phyloP scores from a whole-genome alignment of 2,329 filamentous ascomycete genomes.

The Diaporthe sp. region DNA sequence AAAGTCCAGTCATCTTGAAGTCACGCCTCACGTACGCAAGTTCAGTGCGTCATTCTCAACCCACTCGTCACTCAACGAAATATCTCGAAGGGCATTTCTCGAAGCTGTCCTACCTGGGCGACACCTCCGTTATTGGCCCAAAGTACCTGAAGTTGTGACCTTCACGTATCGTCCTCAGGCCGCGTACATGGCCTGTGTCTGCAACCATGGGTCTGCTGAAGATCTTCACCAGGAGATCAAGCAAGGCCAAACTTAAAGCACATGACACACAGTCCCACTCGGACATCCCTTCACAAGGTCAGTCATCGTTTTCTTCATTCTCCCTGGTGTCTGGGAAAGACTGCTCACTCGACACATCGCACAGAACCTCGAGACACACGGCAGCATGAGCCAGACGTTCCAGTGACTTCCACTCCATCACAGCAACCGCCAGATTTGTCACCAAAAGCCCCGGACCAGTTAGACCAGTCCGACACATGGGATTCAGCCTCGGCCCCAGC shows the following conservation, averaged over 20 bases:
- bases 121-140: neutral
- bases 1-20: neutral
- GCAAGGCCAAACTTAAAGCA: slow-evolving; percentile 38
- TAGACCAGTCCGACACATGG: slow-evolving; percentile 41
- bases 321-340: neutral
- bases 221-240: slow-evolving; percentile 51
- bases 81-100: neutral
- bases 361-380: neutral
- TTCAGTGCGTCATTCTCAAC: neutral
- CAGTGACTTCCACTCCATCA: neutral
- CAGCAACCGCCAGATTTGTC: slow-evolving; percentile 9
- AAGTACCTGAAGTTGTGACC: neutral
- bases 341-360: neutral
- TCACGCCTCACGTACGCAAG: neutral
- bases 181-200: slow-evolving; percentile 28
- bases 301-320: neutral
- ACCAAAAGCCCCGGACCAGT: slow-evolving; percentile 41
- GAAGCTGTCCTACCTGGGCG: neutral
- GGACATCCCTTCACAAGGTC: slow-evolving; percentile 20
- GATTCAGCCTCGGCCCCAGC: slow-evolving; percentile 51
- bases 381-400: slow-evolving; percentile 46
- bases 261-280: neutral
- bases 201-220: slow-evolving; percentile 54
- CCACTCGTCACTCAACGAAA: neutral
- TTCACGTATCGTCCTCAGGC: neutral